Evolutionary conservation across 2,329 filamentous ascomycete genomes (phyloP), one percentile per base, ranked within the genome.

Genomic region (Fusarium sublunatum): DNA sequence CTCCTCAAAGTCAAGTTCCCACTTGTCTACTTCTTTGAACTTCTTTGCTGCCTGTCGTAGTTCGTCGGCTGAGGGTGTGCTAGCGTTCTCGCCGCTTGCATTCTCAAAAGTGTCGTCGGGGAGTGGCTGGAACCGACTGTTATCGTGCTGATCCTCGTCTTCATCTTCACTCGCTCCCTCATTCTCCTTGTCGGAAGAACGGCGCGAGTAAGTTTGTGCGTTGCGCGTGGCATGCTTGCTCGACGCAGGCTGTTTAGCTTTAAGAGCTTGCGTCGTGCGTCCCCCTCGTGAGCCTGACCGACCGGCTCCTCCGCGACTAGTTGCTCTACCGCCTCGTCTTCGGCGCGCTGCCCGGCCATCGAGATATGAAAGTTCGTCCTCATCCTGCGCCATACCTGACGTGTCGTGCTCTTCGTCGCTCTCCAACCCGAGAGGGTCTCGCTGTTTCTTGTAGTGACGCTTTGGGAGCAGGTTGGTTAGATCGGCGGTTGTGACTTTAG

Each of bases 1-100:
- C 65, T 88, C 86, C 77, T 91, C 88, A 74, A 85, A 91, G 46
- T 87, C 86, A 59, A 91, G 76, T 75, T 88, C 81, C 87, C 87
- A 91, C 75, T 82, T 79, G 72, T 91, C 88, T 36, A 91, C 88
- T 75, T 90, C 88, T 72, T 84, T 81, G 68, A 91, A 91, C 75
- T 90, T 90, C 71, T 79, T 82, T 9, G 80, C 80, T 36, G 86
- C 85, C 45, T 81, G 78, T 74, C 84, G 85, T 59, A 91, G 77
- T 78, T 88, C 86, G 38, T 82, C 74, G 24, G 82, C 77, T 43
- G 82, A 71, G 7, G 77, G 73, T 71, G 70, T 78, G 35, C 65
- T 74, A 66, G 70, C 75, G 69, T 64, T 77, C 75, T 69, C 73
- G 45, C 74, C 58, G 34, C 57, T 62, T 28, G 50, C 72, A 11